Evolutionary conservation across 2,329 filamentous ascomycete species (phyloP).

Genomic region (Colletotrichum tanaceti): DNA sequence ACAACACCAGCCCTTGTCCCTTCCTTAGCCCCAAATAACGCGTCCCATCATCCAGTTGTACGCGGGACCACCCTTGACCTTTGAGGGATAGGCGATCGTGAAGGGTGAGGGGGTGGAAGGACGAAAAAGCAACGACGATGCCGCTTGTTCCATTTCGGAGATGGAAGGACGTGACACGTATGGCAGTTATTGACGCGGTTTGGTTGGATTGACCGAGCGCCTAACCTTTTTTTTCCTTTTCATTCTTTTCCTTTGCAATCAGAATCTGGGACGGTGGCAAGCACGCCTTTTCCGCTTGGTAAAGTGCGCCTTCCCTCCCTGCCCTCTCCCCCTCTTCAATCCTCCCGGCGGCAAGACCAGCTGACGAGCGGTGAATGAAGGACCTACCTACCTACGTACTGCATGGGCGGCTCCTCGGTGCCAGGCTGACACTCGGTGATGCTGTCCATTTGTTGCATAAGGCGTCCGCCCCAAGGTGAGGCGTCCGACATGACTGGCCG

Average conservation of each 20-base stretch:
- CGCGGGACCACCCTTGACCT: neutral
- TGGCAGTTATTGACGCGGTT: neutral
- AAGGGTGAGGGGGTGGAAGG: neutral
- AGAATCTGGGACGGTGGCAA: slow-evolving; percentile 5
- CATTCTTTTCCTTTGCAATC: slow-evolving; percentile 3
- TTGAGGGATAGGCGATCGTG: neutral
- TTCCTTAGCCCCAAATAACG: slow-evolving; percentile 25
- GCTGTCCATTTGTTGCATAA: slow-evolving; percentile 30
- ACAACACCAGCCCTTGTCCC: no score
- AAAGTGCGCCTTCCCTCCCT: neutral
- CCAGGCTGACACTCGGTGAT: slow-evolving; percentile 32
- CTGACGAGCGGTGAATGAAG: neutral
- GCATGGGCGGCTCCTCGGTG: neutral
- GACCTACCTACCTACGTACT: neutral
- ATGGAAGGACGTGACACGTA: slow-evolving; percentile 9
- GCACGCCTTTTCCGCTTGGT: neutral
- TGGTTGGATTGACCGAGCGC: neutral
- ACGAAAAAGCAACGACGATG: slow-evolving; percentile 37
- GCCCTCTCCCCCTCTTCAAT: no score
- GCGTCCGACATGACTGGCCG: slow-evolving; percentile 20
- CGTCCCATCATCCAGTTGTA: slow-evolving; percentile 15
- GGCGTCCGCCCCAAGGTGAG: slow-evolving; percentile 29
- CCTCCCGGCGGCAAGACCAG: neutral
- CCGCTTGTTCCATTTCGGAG: slow-evolving; percentile 21
- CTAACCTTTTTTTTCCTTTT: neutral